Conservation (phyloP, 2,329 filamentous ascomycete genomes). For the Clarireedia monteithiana region DNA sequence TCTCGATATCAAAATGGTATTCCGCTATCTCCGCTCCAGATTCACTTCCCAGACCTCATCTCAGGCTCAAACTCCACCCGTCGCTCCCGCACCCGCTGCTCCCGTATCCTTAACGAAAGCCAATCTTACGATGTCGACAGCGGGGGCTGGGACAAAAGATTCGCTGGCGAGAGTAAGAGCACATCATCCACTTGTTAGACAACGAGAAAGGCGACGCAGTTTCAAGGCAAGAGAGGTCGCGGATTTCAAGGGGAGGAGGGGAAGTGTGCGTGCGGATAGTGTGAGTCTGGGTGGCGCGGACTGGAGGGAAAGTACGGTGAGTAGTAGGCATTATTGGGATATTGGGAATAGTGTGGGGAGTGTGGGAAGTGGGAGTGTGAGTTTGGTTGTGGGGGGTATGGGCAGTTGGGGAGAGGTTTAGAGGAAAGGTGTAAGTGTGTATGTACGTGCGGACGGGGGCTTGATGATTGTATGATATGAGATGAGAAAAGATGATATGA, state of each 20-base stretch:
- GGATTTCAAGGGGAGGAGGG: constrained; percentile 42
- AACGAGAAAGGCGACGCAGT: constrained; percentile 36
- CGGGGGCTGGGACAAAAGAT: constrained; percentile 67
- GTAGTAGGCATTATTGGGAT: constrained; percentile 86
- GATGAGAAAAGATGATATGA: too few relatives aligned
- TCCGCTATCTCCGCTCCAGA: constrained; percentile 73
- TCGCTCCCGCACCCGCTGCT: constrained; percentile 27
- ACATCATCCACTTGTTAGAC: constrained; percentile 71
- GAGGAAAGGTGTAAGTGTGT: background rate
- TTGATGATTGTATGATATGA: too few relatives aligned
- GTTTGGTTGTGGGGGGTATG: constrained; percentile 58
- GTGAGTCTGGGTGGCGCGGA: constrained; percentile 14
- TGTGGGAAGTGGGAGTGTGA: constrained; percentile 62
- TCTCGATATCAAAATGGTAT: constrained; percentile 84
- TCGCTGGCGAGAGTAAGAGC: constrained; percentile 72
- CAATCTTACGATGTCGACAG: constrained; percentile 43
- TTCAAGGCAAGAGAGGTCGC: constrained; percentile 20
- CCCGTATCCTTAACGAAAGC: constrained; percentile 20
- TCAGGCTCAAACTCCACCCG: constrained; percentile 33
- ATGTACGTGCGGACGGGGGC: too few relatives aligned
- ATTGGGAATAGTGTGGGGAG: constrained; percentile 43
- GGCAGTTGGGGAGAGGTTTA: constrained; percentile 74
- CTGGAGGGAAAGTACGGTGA: constrained; percentile 53
- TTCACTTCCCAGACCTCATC: constrained; percentile 47
- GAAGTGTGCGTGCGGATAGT: constrained; percentile 25